Base-by-base conservation (phyloP, 805 yeast genomes). In the Lachancea lanzarotensis region DNA sequence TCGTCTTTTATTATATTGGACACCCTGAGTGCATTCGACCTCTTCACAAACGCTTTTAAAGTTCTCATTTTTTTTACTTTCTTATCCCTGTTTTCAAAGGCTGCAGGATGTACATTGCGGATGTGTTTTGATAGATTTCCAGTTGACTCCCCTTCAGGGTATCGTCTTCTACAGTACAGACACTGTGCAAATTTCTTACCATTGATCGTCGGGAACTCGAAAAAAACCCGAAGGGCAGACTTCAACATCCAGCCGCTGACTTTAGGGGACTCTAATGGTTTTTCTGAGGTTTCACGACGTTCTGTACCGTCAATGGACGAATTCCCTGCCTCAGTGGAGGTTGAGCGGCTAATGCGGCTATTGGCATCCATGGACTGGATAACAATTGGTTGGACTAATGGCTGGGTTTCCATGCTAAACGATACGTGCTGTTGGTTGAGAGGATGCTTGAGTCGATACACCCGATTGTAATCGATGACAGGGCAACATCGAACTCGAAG, bases 61-160 rank as follows among this genome's bases (percentile, higher is more conserved):
- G 32, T 15, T 12, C 19, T 37, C 40, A 18, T 22, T 16, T 25
- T 37, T 17, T 37, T 22, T 16, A 22, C 32, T 37, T 25, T 37
- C 9, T 37, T 20, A 17, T 27, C 16, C 27, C 16, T 38, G 10
- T 17, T 30, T 3, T 30, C 15, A 16, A 16, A 38, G 10, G 35
- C 35, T 8, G 35, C 35, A 10, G 42, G 42, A 17, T 38, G 42
- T 19, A 11, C 25, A 13, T 17, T 15, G 20, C 42, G 34, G n/a
- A 38, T 26, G 17, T 38, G 35, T 18, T 38, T 38, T 12, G 42
- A 16, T 15, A 38, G 26, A n/a, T 38, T 38, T 30, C 35, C 42
- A 8, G 35, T 38, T 17, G 34, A 38, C 18, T 38, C 35, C 5
- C 42, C 27, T 15, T 27, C 42, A 4, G 35, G 35, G 29, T 38